These are phyloP conservation scores for Blastobotrys malaysiensis DNA, from an alignment of 1,139 yeast genomes.

Conservation along the genomic window DNA sequence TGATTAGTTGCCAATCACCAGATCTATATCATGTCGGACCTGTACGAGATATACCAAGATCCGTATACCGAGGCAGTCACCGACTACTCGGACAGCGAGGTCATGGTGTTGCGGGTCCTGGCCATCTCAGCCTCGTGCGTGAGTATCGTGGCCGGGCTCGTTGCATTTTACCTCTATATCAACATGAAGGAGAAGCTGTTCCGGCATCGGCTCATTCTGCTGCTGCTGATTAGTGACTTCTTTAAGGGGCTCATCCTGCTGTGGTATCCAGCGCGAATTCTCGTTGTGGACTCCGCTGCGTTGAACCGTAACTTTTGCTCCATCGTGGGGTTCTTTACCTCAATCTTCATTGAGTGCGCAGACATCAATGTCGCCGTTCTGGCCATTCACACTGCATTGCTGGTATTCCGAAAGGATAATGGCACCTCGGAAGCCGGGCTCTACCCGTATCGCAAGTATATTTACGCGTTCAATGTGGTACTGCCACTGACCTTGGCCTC, in stretches of 20 bases:
- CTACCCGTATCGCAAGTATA: conserved; percentile 51
- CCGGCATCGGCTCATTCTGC: conserved; percentile 48
- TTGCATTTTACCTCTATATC: conserved; percentile 30
- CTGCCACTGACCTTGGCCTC: conserved; percentile 68
- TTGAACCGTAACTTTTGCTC: conserved; percentile 55
- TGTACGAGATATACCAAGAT: conserved; percentile 10
- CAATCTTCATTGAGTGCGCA: conserved; percentile 79
- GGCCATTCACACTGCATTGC: conserved; percentile 75
- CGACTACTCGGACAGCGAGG: conserved; percentile 24
- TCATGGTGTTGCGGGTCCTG: conserved; percentile 24
- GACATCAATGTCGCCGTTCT: conserved; percentile 79
- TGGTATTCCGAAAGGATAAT: conserved; percentile 48
- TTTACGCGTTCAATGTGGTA: conserved; percentile 54
- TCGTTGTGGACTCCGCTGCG: conserved; percentile 46
- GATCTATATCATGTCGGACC: background rate
- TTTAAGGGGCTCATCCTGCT: conserved; percentile 66
- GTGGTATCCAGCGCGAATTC: conserved; percentile 63
- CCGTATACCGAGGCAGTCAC: conserved; percentile 22
- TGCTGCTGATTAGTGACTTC: conserved; percentile 65
- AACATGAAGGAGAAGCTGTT: conserved; percentile 30
- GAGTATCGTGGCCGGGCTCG: conserved; percentile 30
- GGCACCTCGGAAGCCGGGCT: conserved; percentile 68
- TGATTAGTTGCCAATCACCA: background rate
- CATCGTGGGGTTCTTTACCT: conserved; percentile 80
- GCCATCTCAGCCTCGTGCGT: conserved; percentile 30